phyloP scores from a whole-genome alignment of 805 yeast species.

The Wickerhamiella kurtzmanii region DNA sequence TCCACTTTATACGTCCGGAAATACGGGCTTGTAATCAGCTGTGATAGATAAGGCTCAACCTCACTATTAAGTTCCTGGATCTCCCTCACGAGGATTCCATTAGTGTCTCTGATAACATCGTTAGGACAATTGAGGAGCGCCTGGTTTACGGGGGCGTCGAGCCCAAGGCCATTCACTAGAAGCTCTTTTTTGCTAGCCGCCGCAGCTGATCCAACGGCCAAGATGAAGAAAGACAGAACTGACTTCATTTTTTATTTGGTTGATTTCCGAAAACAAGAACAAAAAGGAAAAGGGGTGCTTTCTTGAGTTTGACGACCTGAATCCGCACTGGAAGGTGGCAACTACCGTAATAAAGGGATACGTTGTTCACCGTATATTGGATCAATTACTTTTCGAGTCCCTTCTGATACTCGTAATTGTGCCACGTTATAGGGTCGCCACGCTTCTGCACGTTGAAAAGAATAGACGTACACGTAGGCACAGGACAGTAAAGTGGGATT shows the following conservation, averaged over 20 bases:
- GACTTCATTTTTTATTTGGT: neutral
- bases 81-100: conserved; percentile 24
- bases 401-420: no score
- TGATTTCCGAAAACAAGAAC: no score
- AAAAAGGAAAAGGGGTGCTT: no score
- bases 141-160: conserved; percentile 12
- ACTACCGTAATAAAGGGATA: no score
- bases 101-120: conserved; percentile 15
- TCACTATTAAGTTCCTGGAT: conserved; percentile 39
- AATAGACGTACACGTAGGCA: no score
- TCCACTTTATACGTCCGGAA: conserved; percentile 81
- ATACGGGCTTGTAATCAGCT: conserved; percentile 59
- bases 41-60: conserved; percentile 43
- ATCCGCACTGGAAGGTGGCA: no score
- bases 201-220: neutral
- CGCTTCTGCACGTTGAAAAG: no score
- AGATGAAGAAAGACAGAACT: neutral
- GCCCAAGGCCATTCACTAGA: conserved; percentile 5
- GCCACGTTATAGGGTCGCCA: no score
- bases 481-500: no score
- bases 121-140: conserved; percentile 9
- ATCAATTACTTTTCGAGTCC: no score
- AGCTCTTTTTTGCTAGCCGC: neutral
- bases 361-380: no score
- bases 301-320: no score